Percentiles rank a stretch among this genome's conserved stretches.
phyloP scores from a whole-genome alignment of 2,329 filamentous ascomycete species.

The Penicillium griseofulvum region DNA sequence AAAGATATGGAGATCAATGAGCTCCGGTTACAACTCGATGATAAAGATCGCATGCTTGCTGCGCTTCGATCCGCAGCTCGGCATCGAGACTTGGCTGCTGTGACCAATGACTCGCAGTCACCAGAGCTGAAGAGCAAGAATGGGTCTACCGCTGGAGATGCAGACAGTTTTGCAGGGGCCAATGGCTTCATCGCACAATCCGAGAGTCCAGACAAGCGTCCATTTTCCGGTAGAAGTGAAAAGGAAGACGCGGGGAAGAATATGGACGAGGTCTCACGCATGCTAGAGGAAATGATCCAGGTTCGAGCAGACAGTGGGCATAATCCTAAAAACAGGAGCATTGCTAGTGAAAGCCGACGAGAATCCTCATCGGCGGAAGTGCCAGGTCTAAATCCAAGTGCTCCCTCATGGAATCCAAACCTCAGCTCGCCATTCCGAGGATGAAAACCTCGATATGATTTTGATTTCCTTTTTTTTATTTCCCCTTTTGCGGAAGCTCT shows the following conservation, averaged over 20 bases:
- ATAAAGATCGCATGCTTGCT: conserved; percentile 90
- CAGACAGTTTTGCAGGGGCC: conserved; percentile 21
- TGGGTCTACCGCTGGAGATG: conserved; percentile 30
- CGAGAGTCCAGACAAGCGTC: conserved; percentile 30
- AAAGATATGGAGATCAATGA: conserved; percentile 93
- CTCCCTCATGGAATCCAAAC: conserved; percentile 18
- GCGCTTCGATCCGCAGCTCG: conserved; percentile 82
- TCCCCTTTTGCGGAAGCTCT: conserved; percentile 10
- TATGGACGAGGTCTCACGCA: conserved; percentile 87
- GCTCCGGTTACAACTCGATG: conserved; percentile 81
- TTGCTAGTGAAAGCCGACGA: conserved; percentile 47
- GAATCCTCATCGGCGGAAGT: conserved; percentile 29
- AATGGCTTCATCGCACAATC: conserved; percentile 21
- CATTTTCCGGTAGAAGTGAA: conserved; percentile 31
- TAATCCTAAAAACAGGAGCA: conserved; percentile 62
- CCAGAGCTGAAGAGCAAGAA: conserved; percentile 31
- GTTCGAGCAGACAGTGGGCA: conserved; percentile 77
- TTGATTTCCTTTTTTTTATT: conserved; percentile 22
- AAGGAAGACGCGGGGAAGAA: conserved; percentile 55
- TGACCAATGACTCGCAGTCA: conserved; percentile 39
- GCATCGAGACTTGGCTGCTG: conserved; percentile 78
- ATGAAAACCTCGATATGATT: conserved; percentile 2
- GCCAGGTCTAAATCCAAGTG: conserved; percentile 27
- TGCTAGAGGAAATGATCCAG: conserved; percentile 95
- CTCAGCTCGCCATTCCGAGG: conserved; percentile 11